phyloP scores from a whole-genome alignment of 257 asterid species.

The Orobanche coerulescens region DNA sequence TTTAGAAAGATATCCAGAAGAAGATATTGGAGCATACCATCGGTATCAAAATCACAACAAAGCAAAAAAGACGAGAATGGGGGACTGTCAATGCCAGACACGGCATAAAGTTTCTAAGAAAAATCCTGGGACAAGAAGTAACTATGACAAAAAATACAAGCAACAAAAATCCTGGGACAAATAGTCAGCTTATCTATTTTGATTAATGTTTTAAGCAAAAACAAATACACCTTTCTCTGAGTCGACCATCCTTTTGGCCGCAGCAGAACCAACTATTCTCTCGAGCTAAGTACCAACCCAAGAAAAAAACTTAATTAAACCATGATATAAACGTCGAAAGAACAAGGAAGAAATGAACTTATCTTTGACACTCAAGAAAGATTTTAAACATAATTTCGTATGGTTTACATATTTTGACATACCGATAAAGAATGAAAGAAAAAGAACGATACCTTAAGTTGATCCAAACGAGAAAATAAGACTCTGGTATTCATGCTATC shows the following conservation, averaged over 20 bases:
- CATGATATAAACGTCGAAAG: neutral
- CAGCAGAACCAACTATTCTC: constrained; percentile 72
- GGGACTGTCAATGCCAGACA: too few relatives aligned
- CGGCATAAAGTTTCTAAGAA: too few relatives aligned
- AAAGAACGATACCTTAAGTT: constrained; percentile 55
- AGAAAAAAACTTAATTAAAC: neutral
- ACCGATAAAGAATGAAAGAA: constrained; percentile 13
- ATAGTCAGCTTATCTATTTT: constrained; percentile 12
- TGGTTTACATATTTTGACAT: neutral
- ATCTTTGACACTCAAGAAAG: too few relatives aligned
- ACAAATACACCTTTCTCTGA: constrained; percentile 73
- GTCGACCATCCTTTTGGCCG: constrained; percentile 75
- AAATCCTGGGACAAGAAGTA: too few relatives aligned
- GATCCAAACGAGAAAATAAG: constrained; percentile 73
- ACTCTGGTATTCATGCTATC: constrained; percentile 66
- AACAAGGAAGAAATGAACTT: neutral
- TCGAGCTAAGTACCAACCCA: constrained; percentile 52
- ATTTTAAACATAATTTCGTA: neutral
- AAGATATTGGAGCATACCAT: too few relatives aligned
- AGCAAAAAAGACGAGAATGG: too few relatives aligned
- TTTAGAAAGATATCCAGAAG: too few relatives aligned
- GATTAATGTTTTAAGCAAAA: constrained; percentile 37
- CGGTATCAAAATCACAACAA: too few relatives aligned
- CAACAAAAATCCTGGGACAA: too few relatives aligned
- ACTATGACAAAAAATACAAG: too few relatives aligned